These are phyloP conservation scores for Agroathelia rolfsii DNA, from an alignment of 1,284 basidiomycete genomes.

Conservation along the genomic window DNA sequence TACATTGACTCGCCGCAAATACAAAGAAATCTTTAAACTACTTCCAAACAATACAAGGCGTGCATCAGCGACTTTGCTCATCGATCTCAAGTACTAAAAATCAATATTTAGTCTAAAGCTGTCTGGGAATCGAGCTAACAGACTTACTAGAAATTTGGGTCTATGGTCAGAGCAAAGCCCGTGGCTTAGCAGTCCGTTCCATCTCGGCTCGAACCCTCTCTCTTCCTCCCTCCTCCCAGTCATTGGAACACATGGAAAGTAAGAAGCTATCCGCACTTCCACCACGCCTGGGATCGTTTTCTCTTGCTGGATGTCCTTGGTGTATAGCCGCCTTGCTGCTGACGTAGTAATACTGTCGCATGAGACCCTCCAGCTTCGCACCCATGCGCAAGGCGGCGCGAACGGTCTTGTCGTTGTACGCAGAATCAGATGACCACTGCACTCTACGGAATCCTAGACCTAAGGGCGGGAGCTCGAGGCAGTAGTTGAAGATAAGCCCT, in stretches of 20 bases:
- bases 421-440: slow-evolving; percentile 50
- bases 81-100: too few species aligned
- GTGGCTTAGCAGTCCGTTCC: too few species aligned
- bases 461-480: slow-evolving; percentile 36
- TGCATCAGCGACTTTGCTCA: too few species aligned
- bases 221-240: slow-evolving; percentile 44
- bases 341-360: slow-evolving; percentile 44
- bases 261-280: slow-evolving; percentile 38
- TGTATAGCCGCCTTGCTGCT: too few species aligned
- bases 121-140: too few species aligned
- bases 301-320: slow-evolving; percentile 18
- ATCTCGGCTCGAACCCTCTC: slow-evolving; percentile 32
- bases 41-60: too few species aligned
- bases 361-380: slow-evolving; percentile 44
- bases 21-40: too few species aligned
- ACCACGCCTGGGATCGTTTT: slow-evolving; percentile 30
- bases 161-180: too few species aligned
- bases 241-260: slow-evolving; percentile 50
- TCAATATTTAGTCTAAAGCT: too few species aligned
- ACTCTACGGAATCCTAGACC: slow-evolving; percentile 52
- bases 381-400: slow-evolving; percentile 49
- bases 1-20: too few species aligned
- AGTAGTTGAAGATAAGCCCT: slow-evolving; percentile 46
- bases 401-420: slow-evolving; percentile 38
- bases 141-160: too few species aligned